Percentiles rank a stretch among this genome's conserved stretches.
Conservation (phyloP, 2,329 filamentous ascomycete species). For the Paecilomyces dactylethromorphus region DNA sequence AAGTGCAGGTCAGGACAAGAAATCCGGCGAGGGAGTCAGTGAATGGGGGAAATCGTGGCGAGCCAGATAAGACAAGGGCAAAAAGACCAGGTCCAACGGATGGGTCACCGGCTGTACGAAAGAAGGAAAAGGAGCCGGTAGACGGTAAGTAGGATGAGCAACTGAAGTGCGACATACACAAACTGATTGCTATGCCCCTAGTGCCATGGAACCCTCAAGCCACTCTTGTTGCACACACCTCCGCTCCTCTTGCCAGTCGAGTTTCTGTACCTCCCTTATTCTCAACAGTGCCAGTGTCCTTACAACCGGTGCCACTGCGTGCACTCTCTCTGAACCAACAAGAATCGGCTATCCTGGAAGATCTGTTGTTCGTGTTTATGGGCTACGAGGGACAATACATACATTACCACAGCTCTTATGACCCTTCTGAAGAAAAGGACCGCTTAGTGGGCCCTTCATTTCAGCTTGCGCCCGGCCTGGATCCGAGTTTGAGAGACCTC, state of each 20-base stretch:
- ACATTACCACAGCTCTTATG: constrained; percentile 73
- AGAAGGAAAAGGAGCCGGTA: constrained; percentile 25
- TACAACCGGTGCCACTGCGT: constrained; percentile 62
- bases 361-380: constrained; percentile 93
- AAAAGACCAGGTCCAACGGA: constrained; percentile 20
- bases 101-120: constrained; percentile 18
- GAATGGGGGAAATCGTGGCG: constrained; percentile 24
- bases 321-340: constrained; percentile 73
- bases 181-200: constrained; percentile 13
- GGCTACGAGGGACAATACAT: constrained; percentile 98
- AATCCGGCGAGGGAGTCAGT: constrained; percentile 48
- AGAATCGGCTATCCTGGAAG: constrained; percentile 80
- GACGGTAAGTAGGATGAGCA: constrained; percentile 20
- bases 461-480: constrained; percentile 72
- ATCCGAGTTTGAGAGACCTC: constrained; percentile 84
- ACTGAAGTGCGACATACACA: not conserved
- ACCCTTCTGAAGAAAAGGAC: constrained; percentile 79
- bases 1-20: constrained; percentile 51
- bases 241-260: constrained; percentile 65
- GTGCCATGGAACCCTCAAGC: constrained; percentile 73
- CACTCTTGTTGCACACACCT: constrained; percentile 62
- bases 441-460: constrained; percentile 76
- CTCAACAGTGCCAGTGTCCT: constrained; percentile 60
- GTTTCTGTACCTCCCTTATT: constrained; percentile 56
- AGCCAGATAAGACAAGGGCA: constrained; percentile 26